A percentile compares a stretch with the other conserved stretches of the same genome.
Evolutionary conservation across 2,329 filamentous ascomycete genomes (phyloP).

Genomic region (Chaetomium strumarium): DNA sequence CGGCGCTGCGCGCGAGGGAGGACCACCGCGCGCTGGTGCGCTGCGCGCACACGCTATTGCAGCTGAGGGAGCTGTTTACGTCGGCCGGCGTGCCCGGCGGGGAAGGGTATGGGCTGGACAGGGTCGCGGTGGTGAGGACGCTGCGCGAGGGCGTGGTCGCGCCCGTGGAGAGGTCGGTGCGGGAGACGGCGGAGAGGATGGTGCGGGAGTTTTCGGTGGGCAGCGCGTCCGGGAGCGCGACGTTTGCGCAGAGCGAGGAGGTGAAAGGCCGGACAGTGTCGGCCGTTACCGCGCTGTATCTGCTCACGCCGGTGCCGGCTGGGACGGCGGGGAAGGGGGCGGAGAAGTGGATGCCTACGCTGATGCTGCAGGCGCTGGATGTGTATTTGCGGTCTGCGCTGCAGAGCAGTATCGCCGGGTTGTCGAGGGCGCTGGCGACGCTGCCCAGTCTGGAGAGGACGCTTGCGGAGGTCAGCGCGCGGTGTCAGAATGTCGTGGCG

Average conservation of each 20-base stretch:
- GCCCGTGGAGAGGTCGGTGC: slow-evolving; percentile 69
- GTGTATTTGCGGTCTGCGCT: slow-evolving; percentile 75
- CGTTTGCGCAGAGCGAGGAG: slow-evolving; percentile 64
- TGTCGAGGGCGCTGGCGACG: slow-evolving; percentile 71
- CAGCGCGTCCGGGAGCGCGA: slow-evolving; percentile 40
- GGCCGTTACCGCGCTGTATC: slow-evolving; percentile 69
- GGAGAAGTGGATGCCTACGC: slow-evolving; percentile 57
- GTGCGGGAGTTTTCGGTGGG: slow-evolving; percentile 79
- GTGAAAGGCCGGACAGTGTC: slow-evolving; percentile 67
- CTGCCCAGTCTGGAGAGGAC: slow-evolving; percentile 78
- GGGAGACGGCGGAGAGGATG: slow-evolving; percentile 67
- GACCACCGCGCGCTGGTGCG: slow-evolving; percentile 76
- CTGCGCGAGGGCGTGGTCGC: slow-evolving; percentile 61
- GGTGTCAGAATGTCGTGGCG: slow-evolving; percentile 88
- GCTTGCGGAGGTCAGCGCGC: slow-evolving; percentile 70
- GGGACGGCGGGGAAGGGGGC: slow-evolving; percentile 49
- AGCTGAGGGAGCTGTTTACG: slow-evolving; percentile 62
- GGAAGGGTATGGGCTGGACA: slow-evolving; percentile 71
- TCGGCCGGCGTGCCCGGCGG: slow-evolving; percentile 41
- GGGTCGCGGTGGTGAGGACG: slow-evolving; percentile 64
- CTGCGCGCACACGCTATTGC: slow-evolving; percentile 72
- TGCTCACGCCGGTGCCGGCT: slow-evolving; percentile 77
- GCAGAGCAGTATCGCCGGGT: slow-evolving; percentile 67
- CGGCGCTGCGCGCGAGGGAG: slow-evolving; percentile 44
- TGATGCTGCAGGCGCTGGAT: slow-evolving; percentile 72